A percentile compares a stretch with the other conserved stretches of the same genome.
phyloP scores from a whole-genome alignment of 164 flowering plant species.

The Dillenia suffruticosa region DNA sequence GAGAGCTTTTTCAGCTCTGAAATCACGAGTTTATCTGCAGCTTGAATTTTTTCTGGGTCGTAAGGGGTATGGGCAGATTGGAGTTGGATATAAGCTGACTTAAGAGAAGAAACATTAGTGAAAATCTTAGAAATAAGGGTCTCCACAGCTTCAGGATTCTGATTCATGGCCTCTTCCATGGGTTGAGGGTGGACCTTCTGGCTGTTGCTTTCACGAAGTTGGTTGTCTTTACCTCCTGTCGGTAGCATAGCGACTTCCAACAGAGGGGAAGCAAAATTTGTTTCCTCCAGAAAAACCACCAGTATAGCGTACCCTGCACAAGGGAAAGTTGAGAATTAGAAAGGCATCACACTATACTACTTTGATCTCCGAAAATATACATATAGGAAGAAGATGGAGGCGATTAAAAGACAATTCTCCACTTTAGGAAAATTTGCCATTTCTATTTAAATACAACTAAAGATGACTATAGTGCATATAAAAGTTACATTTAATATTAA shows the following conservation, averaged over 20 bases:
- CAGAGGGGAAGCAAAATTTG: conserved; percentile 12
- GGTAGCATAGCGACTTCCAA: conserved; percentile 79
- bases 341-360: no score
- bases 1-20: conserved; percentile 80
- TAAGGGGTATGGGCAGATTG: conserved; percentile 96
- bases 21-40: conserved; percentile 87
- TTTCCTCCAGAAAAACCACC: conserved; percentile 26
- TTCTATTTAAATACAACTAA: no score
- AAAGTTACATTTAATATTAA: no score
- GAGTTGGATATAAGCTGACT: conserved; percentile 88
- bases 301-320: conserved; percentile 22
- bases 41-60: conserved; percentile 90
- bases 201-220: conserved; percentile 70
- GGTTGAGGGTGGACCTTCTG: conserved; percentile 99
- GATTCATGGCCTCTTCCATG: conserved; percentile 75
- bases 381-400: no score
- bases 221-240: conserved; percentile 64
- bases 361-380: no score
- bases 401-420: no score
- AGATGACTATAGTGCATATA: no score
- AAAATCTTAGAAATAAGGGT: conserved; percentile 69
- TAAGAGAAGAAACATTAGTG: conserved; percentile 74
- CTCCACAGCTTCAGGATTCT: conserved; percentile 73
- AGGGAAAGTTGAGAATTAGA: no score
- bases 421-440: no score